Evolutionary conservation across 352 stramenopile species (phyloP).

Genomic region (Blastocystis sp.): DNA sequence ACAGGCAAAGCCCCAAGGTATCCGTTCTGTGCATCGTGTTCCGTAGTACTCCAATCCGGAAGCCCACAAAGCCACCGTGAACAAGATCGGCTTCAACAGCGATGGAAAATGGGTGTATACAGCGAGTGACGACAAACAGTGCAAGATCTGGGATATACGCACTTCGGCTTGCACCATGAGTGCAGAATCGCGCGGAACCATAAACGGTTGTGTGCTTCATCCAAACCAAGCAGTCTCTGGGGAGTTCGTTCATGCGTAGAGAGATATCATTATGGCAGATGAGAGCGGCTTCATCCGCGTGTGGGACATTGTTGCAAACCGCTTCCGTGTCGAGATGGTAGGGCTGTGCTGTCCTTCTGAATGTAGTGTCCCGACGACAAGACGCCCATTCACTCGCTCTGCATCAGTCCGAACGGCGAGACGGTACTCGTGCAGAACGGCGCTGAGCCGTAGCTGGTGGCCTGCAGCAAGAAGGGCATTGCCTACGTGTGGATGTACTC

Average conservation of each 20-base stretch:
- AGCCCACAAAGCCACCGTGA: slow-evolving; percentile 55
- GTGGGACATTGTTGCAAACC: slow-evolving; percentile 51
- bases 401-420: slow-evolving; percentile 59
- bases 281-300: slow-evolving; percentile 53
- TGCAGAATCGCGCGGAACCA: slow-evolving; percentile 44
- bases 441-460: slow-evolving; percentile 43
- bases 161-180: slow-evolving; percentile 27
- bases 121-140: slow-evolving; percentile 44
- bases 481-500: slow-evolving; percentile 63
- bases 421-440: background rate
- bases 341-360: background rate
- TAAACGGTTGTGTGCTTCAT: slow-evolving; percentile 63
- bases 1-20: slow-evolving; percentile 50
- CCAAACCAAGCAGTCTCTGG: slow-evolving; percentile 19
- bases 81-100: slow-evolving; percentile 66
- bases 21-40: background rate
- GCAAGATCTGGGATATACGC: slow-evolving; percentile 68
- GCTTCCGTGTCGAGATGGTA: slow-evolving; percentile 61
- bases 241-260: background rate
- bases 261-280: slow-evolving; percentile 52
- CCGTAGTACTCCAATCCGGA: slow-evolving; percentile 57
- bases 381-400: slow-evolving; percentile 36
- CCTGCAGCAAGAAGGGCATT: slow-evolving; percentile 60
- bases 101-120: slow-evolving; percentile 68
- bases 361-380: slow-evolving; percentile 57